Conservation (phyloP, 331 rosid genomes). For the Erythrophleum ivorense region DNA sequence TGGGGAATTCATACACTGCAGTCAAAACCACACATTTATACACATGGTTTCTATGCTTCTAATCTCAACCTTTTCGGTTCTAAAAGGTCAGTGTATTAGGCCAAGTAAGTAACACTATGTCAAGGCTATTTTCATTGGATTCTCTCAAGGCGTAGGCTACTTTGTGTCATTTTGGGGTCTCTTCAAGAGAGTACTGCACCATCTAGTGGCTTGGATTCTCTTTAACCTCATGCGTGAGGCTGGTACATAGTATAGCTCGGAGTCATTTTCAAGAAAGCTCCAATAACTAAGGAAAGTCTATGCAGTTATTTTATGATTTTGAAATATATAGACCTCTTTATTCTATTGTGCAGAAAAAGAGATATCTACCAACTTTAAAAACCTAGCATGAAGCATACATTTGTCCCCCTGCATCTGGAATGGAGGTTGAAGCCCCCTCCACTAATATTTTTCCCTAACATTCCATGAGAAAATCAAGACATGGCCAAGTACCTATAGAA, state of each 20-base stretch:
- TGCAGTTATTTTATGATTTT: neutral
- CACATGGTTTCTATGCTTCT: constrained; percentile 32
- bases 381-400: constrained; percentile 28
- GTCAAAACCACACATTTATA: constrained; percentile 19
- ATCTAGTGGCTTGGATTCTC: constrained; percentile 40
- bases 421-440: constrained; percentile 20
- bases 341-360: constrained; percentile 10
- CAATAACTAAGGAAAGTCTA: constrained; percentile 33
- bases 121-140: constrained; percentile 55
- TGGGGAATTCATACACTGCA: constrained; percentile 22
- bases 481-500: neutral
- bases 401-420: constrained; percentile 10
- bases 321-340: neutral
- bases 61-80: constrained; percentile 24
- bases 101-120: constrained; percentile 28
- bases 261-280: constrained; percentile 47
- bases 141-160: constrained; percentile 41
- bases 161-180: constrained; percentile 50
- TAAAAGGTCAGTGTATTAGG: constrained; percentile 4
- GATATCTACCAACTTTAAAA: neutral
- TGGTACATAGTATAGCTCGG: neutral
- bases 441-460: constrained; percentile 26
- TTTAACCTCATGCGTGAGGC: constrained; percentile 27
- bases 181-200: constrained; percentile 34
- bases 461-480: constrained; percentile 11